Conservation (phyloP, 192 early-diverging fungal species). For the Backusella tuberculispora region DNA sequence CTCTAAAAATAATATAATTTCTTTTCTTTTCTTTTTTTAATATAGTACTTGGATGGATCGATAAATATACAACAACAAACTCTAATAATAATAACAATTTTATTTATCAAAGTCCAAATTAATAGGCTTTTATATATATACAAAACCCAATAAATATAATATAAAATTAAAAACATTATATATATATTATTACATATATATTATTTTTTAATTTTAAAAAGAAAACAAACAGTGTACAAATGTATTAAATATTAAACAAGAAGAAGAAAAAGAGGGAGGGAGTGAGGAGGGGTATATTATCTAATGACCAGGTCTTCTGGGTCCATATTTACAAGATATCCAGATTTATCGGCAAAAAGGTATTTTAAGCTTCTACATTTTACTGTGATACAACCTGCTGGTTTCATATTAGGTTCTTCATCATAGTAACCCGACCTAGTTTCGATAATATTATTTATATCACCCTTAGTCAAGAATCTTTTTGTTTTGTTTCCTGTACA, state of each 20-base stretch:
- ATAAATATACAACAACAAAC: not conserved
- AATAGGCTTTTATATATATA: not conserved
- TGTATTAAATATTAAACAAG: too few relatives aligned
- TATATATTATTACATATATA: too few relatives aligned
- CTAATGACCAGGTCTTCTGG: not conserved
- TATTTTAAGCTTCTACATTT: conserved; percentile 4
- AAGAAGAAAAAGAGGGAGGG: not conserved
- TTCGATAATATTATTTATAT: not conserved
- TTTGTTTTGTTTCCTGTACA: not conserved
- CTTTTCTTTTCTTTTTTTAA: not conserved
- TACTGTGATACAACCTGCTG: not conserved
- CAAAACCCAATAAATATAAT: not conserved
- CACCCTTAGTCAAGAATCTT: not conserved
- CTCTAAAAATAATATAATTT: not conserved
- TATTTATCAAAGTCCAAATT: not conserved
- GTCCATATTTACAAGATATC: conserved; percentile 4
- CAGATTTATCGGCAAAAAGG: not conserved
- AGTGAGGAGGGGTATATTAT: not conserved
- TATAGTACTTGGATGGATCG: conserved; percentile 21
- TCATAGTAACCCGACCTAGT: not conserved
- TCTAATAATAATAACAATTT: not conserved
- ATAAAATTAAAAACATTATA: too few relatives aligned
- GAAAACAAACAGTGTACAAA: too few relatives aligned
- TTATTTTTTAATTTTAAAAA: too few relatives aligned
- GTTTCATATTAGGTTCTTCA: not conserved